Evolutionary conservation across 495 filamentous ascomycete genomes (phyloP), one percentile per base, ranked within the genome.

Genomic region (Penicillium cinerascens): DNA sequence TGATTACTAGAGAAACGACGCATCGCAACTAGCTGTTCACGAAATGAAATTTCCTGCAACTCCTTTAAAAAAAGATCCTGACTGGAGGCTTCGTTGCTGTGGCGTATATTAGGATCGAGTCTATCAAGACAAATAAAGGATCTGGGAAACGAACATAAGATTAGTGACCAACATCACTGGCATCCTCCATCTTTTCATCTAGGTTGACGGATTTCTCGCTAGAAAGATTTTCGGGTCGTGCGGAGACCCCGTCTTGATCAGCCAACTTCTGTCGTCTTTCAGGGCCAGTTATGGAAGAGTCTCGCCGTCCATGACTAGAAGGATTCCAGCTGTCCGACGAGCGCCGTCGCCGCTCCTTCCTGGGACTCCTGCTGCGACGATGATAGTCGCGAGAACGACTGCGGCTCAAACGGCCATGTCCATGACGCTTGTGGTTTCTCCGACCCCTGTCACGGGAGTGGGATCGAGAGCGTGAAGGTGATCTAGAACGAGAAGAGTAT

Each of bases 231-330:
- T 69, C 66, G 20, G 17, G 42, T 74, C 70, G 75, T 75, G 74
- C 71, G 70, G 77, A 65, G 72, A 58, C 58, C 37, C 66, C 64
- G 23, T 63, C 77, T 77, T 74, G 74, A 84, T 87, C 85, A 87
- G 84, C 80, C 60, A 66, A 67, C 56, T 70, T 77, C 60, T 67
- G 79, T 61, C 75, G 69, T 51, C 78, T 78, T 67, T 60, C 71
- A 55, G 73, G 67, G 60, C 71, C 73, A 68, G 81, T 80, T 61
- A 74, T 72, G 54, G 77, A 76, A 57, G 76, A 76, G 54, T 76
- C 77, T 59, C 74, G 76, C 58, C 73, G 64, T 58, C 70, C 72
- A 43, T 72, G 73, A n/a, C 58, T 66, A 15, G 63, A 63, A n/a
- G 80, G 78, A 46, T 72, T 70, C 69, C 78, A 78, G 75, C 78